These are phyloP conservation scores for Elaeis guineensis DNA, from an alignment of 176 grass and related monocot species.

Conservation along the genomic window DNA sequence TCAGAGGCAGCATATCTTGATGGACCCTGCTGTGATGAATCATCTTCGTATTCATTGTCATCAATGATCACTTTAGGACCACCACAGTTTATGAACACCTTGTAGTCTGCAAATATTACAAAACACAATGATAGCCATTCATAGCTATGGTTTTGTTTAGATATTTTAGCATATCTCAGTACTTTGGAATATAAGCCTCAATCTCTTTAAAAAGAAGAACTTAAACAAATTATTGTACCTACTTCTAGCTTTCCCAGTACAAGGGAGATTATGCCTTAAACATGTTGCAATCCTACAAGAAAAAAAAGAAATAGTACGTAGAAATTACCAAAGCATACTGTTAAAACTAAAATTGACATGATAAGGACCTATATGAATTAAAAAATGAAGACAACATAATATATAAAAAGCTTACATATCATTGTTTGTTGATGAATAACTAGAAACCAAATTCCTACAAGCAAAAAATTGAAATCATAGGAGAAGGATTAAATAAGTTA, in stretches of 20 bases:
- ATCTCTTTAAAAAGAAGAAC: neutral
- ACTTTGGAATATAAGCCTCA: no score
- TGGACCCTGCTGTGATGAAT: slow-evolving; percentile 61
- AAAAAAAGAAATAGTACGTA: neutral
- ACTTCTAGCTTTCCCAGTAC: slow-evolving; percentile 36
- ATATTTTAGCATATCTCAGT: neutral
- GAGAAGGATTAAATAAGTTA: no score
- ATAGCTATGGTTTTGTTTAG: slow-evolving; percentile 2
- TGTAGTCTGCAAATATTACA: slow-evolving; percentile 50
- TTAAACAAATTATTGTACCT: slow-evolving; percentile 22
- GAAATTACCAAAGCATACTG: neutral
- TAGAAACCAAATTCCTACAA: slow-evolving; percentile 9
- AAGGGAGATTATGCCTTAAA: slow-evolving; percentile 59
- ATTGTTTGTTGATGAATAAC: slow-evolving; percentile 1
- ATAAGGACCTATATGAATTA: slow-evolving; percentile 2
- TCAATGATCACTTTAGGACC: slow-evolving; percentile 39
- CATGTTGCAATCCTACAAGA: slow-evolving; percentile 40
- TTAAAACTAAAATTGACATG: slow-evolving; percentile 3
- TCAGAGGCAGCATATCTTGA: slow-evolving; percentile 31
- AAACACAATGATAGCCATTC: slow-evolving; percentile 3
- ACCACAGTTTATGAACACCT: slow-evolving; percentile 84
- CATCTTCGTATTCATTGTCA: slow-evolving; percentile 43
- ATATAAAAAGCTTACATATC: slow-evolving; percentile 2
- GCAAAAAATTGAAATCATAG: neutral
- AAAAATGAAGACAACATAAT: neutral